These are phyloP conservation scores for Pseudovirgaria hyperparasitica DNA, from an alignment of 2,329 filamentous ascomycete species.

Conservation along the genomic window DNA sequence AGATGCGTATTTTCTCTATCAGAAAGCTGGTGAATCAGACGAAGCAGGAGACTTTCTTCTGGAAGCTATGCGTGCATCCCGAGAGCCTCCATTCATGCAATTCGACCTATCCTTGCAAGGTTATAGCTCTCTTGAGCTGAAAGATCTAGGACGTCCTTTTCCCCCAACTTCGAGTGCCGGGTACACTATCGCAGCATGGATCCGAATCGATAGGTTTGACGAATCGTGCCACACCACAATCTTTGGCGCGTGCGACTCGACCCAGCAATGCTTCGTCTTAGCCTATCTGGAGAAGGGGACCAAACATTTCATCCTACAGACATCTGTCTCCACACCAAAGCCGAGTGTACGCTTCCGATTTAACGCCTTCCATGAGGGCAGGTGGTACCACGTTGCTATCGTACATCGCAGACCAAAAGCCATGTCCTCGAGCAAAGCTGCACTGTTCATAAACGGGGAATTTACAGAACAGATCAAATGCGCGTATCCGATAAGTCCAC, in stretches of 20 bases:
- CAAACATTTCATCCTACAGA: conserved; percentile 88
- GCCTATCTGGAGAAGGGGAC: conserved; percentile 91
- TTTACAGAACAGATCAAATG: conserved; percentile 88
- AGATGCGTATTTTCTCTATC: conserved; percentile 67
- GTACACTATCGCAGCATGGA: conserved; percentile 85
- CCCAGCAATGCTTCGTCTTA: conserved; percentile 85
- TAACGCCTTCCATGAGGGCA: conserved; percentile 61
- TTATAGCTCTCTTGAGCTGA: conserved; percentile 79
- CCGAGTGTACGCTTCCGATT: conserved; percentile 95
- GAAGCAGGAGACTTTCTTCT: conserved; percentile 56
- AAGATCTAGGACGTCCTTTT: conserved; percentile 73
- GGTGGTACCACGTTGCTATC: conserved; percentile 89
- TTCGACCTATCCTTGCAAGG: conserved; percentile 86
- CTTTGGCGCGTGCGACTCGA: conserved; percentile 87
- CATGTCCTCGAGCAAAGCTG: conserved; percentile 61
- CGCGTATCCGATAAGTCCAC: conserved; percentile 69
- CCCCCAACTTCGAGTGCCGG: conserved; percentile 65
- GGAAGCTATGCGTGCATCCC: conserved; percentile 59
- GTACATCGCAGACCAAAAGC: conserved; percentile 66
- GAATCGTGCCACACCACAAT: conserved; percentile 77
- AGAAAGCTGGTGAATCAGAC: conserved; percentile 38
- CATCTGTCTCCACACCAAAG: conserved; percentile 56
- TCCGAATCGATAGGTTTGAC: conserved; percentile 80
- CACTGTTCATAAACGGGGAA: conserved; percentile 83
- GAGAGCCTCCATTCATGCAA: conserved; percentile 73